A percentile compares a stretch with the other conserved stretches of the same genome.
Evolutionary conservation across 148 eudicot species (phyloP).

Genomic region (Diospyros lotus): DNA sequence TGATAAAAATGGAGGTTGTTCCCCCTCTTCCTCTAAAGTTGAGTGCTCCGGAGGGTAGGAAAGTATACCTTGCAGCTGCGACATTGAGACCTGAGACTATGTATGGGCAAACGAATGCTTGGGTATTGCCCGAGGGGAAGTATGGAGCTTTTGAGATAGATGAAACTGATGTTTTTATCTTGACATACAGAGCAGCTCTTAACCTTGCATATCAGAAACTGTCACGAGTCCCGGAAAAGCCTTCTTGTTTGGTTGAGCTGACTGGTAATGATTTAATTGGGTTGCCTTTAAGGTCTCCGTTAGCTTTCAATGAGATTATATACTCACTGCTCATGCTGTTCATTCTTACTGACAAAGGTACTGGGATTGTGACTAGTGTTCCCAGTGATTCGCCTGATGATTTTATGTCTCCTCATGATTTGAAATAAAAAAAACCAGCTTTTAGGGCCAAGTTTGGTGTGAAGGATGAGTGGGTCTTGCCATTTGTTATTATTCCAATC

Average conservation of each 20-base stretch:
- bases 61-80: slow-evolving; percentile 71
- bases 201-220: slow-evolving; percentile 64
- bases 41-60: slow-evolving; percentile 50
- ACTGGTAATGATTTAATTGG: slow-evolving; percentile 75
- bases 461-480: slow-evolving; percentile 69
- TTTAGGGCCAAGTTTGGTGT: slow-evolving; percentile 60
- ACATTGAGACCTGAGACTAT: slow-evolving; percentile 78
- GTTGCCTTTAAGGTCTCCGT: slow-evolving; percentile 59
- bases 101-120: slow-evolving; percentile 78
- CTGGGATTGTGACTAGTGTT: slow-evolving; percentile 78
- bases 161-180: slow-evolving; percentile 53
- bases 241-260: slow-evolving; percentile 64
- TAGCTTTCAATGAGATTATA: slow-evolving; percentile 50
- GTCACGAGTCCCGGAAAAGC: slow-evolving; percentile 55
- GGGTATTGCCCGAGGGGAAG: slow-evolving; percentile 74
- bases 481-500: slow-evolving; percentile 66
- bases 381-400: slow-evolving; percentile 89
- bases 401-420: slow-evolving; percentile 58
- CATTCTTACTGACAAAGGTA: slow-evolving; percentile 73
- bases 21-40: slow-evolving; percentile 56
- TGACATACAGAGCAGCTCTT: slow-evolving; percentile 58
- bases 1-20: slow-evolving; percentile 74
- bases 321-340: slow-evolving; percentile 70
- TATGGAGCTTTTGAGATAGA: slow-evolving; percentile 77
- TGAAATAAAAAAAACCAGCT: slow-evolving; percentile 64